A percentile compares a stretch with the other conserved stretches of the same genome.
phyloP scores from a whole-genome alignment of 2,329 filamentous ascomycete genomes.

The Alternaria angustiovoidea region DNA sequence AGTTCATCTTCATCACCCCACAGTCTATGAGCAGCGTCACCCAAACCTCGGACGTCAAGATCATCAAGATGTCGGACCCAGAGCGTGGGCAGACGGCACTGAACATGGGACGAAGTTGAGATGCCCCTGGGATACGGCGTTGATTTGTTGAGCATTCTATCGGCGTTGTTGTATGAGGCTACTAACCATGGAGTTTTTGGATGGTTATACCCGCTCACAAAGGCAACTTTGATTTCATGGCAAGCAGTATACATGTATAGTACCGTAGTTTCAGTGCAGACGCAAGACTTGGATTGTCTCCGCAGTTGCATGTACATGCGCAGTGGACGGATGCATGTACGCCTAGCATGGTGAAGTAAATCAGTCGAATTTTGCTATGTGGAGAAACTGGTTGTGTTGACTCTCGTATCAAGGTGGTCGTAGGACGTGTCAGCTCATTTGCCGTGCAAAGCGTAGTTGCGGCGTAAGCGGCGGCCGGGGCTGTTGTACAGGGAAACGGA shows the following conservation, averaged over 20 bases:
- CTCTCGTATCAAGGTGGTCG: neutral
- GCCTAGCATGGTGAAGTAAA: neutral
- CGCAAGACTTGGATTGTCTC: neutral
- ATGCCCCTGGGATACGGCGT: neutral
- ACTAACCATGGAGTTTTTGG: constrained; percentile 9
- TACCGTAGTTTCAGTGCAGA: neutral
- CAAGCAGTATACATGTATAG: neutral
- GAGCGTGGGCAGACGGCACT: constrained; percentile 60
- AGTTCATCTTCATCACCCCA: constrained; percentile 96
- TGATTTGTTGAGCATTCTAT: neutral
- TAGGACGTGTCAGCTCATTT: neutral
- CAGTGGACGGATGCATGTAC: neutral
- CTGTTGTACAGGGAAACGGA: constrained; percentile 24
- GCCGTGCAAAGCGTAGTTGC: constrained; percentile 16
- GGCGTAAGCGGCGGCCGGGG: constrained; percentile 18
- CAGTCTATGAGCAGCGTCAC: constrained; percentile 71
- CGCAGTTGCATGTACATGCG: neutral
- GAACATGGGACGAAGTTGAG: constrained; percentile 32
- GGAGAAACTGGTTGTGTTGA: neutral
- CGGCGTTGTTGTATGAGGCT: constrained; percentile 1
- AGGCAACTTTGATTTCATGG: constrained; percentile 14
- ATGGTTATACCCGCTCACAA: constrained; percentile 30
- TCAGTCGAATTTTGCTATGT: neutral
- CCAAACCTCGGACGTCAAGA: constrained; percentile 72
- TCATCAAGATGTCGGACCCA: constrained; percentile 71